A percentile compares a stretch with the other conserved stretches of the same genome.
phyloP scores from a whole-genome alignment of 148 eudicot genomes.

The Silene latifolia region DNA sequence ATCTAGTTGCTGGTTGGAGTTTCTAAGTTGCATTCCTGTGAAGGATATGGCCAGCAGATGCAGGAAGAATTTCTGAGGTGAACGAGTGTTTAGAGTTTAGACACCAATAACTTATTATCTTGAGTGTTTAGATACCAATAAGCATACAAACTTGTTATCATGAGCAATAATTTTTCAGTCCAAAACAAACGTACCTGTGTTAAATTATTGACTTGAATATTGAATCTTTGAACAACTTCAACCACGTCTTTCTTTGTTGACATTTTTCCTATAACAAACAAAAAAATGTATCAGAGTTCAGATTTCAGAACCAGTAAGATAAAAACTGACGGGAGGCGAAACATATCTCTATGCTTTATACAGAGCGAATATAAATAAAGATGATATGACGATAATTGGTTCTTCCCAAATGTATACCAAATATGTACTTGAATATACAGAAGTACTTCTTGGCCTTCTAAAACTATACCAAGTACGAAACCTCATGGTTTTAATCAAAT shows the following conservation, averaged over 20 bases:
- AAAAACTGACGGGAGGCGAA: not conserved
- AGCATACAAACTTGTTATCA: not conserved
- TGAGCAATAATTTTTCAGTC: not conserved
- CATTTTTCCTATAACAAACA: constrained; percentile 50
- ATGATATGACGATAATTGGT: not conserved
- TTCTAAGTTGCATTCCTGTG: not conserved
- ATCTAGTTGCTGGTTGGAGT: not conserved
- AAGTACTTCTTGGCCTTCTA: no score
- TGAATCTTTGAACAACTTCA: constrained; percentile 66
- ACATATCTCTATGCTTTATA: constrained; percentile 3
- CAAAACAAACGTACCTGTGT: constrained; percentile 62
- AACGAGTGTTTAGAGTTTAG: not conserved
- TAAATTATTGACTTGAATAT: constrained; percentile 93
- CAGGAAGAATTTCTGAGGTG: not conserved
- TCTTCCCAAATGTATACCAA: not conserved
- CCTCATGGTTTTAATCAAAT: no score
- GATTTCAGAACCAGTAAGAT: not conserved
- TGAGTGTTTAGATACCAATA: not conserved
- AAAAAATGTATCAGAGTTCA: constrained; percentile 16
- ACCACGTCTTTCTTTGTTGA: constrained; percentile 60
- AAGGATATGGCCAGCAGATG: not conserved
- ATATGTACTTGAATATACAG: not conserved
- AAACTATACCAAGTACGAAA: no score
- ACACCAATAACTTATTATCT: no score
- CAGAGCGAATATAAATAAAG: not conserved